Evolutionary conservation across 352 stramenopile species (phyloP).

Genomic region (Phytophthora colocasiae): DNA sequence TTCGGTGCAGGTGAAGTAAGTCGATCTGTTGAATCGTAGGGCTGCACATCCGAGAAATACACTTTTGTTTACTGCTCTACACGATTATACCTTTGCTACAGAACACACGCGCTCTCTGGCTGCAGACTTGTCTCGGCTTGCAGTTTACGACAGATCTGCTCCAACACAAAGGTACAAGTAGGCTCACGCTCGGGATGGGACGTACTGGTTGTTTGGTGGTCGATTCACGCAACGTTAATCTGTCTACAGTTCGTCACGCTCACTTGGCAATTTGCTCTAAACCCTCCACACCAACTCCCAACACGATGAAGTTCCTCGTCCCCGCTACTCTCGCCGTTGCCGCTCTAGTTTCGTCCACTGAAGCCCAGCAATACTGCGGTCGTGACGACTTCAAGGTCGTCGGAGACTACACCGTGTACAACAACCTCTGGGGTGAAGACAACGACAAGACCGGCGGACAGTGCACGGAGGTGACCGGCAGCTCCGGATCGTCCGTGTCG

Average conservation of each 20-base stretch:
- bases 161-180: too few species aligned
- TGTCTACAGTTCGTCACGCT: neutral
- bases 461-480: slow-evolving; percentile 46
- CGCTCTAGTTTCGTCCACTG: slow-evolving; percentile 16
- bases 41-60: too few species aligned
- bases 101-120: too few species aligned
- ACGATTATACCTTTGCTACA: too few species aligned
- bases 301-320: slow-evolving; percentile 30
- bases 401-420: slow-evolving; percentile 56
- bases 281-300: slow-evolving; percentile 1
- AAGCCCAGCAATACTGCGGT: slow-evolving; percentile 31
- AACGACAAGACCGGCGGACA: slow-evolving; percentile 41
- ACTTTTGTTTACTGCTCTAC: too few species aligned
- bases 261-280: neutral
- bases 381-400: slow-evolving; percentile 39
- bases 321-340: slow-evolving; percentile 17
- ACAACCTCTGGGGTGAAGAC: slow-evolving; percentile 49
- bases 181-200: neutral
- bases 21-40: too few species aligned
- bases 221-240: too few species aligned
- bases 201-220: too few species aligned
- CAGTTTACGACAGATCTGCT: too few species aligned
- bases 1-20: slow-evolving; percentile 30
- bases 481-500: slow-evolving; percentile 34
- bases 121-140: too few species aligned